Evolutionary conservation across 2,329 filamentous ascomycete genomes (phyloP).

Genomic region (Penicillium oxalicum): DNA sequence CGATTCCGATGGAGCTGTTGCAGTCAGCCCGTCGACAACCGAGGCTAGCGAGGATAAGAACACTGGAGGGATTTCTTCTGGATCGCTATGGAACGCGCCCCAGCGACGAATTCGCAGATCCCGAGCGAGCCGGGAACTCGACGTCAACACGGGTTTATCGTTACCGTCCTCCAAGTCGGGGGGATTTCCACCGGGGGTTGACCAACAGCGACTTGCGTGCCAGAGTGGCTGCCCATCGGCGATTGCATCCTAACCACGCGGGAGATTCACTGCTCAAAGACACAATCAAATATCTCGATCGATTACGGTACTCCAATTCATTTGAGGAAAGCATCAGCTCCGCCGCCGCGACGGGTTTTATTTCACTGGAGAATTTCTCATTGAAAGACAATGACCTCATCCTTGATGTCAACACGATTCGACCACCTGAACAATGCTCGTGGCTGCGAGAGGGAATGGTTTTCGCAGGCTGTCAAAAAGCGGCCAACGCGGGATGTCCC

Average conservation of each 20-base stretch:
- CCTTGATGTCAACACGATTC: slow-evolving; percentile 48
- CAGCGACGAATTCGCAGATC: slow-evolving; percentile 21
- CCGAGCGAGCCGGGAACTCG: slow-evolving; percentile 14
- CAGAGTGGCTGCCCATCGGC: slow-evolving; percentile 33
- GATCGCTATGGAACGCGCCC: slow-evolving; percentile 30
- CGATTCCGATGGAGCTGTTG: slow-evolving; percentile 34
- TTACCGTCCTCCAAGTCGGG: slow-evolving; percentile 27
- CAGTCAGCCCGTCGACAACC: slow-evolving; percentile 39
- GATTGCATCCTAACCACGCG: slow-evolving; percentile 31
- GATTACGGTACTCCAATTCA: slow-evolving; percentile 49
- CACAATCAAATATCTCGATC: slow-evolving; percentile 57
- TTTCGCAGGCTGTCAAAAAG: slow-evolving; percentile 58
- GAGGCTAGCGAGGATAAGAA: slow-evolving; percentile 33
- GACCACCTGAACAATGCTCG: slow-evolving; percentile 50
- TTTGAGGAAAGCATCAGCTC: slow-evolving; percentile 51
- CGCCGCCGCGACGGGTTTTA: slow-evolving; percentile 50
- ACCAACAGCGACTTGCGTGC: slow-evolving; percentile 33
- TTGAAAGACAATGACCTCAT: slow-evolving; percentile 53
- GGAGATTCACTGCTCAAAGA: slow-evolving; percentile 46
- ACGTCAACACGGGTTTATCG: slow-evolving; percentile 24
- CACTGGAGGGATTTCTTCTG: slow-evolving; percentile 36
- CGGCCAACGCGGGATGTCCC: slow-evolving; percentile 33
- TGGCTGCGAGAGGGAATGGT: slow-evolving; percentile 58
- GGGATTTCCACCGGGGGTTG: slow-evolving; percentile 24
- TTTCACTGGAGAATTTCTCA: slow-evolving; percentile 48